A percentile compares a stretch with the other conserved stretches of the same genome.
phyloP scores from a whole-genome alignment of 257 asterid genomes.

The Jacaranda copaia region DNA sequence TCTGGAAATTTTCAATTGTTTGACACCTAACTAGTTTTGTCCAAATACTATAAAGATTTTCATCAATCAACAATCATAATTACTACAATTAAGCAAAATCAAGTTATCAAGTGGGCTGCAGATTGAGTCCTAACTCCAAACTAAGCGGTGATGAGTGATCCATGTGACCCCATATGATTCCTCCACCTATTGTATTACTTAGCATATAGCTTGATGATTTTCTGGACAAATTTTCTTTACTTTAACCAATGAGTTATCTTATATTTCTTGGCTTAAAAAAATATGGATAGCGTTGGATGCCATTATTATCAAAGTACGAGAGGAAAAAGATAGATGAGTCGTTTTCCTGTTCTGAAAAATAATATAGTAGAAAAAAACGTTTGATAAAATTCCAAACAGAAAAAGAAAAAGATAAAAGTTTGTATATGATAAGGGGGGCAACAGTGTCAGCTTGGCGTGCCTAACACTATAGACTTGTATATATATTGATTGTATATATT shows the following conservation, averaged over 20 bases:
- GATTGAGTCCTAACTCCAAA: slow-evolving; percentile 36
- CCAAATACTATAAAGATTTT: not conserved
- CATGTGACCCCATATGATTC: slow-evolving; percentile 56
- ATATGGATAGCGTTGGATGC: slow-evolving; percentile 49
- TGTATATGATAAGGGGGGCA: slow-evolving; percentile 35
- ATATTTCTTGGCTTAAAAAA: not conserved
- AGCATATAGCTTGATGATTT: slow-evolving; percentile 13
- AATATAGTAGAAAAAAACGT: slow-evolving; percentile 5
- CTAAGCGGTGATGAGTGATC: slow-evolving; percentile 50
- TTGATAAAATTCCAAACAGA: slow-evolving; percentile 27
- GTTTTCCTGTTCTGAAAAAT: slow-evolving; percentile 44
- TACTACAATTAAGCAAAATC: not conserved
- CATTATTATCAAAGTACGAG: slow-evolving; percentile 54
- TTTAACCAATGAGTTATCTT: not conserved
- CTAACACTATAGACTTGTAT: slow-evolving; percentile 48
- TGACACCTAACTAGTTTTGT: not conserved
- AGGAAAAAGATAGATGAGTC: slow-evolving; percentile 50
- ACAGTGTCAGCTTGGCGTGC: slow-evolving; percentile 91
- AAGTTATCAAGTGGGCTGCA: slow-evolving; percentile 10
- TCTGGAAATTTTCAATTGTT: not conserved
- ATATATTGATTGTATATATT: slow-evolving; percentile 18
- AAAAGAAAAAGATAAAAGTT: not conserved
- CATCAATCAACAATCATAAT: slow-evolving; percentile 26
- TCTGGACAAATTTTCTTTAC: slow-evolving; percentile 9
- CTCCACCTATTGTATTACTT: slow-evolving; percentile 13